phyloP scores from a whole-genome alignment of 306 rosid genomes.

The Trifolium pratense region DNA sequence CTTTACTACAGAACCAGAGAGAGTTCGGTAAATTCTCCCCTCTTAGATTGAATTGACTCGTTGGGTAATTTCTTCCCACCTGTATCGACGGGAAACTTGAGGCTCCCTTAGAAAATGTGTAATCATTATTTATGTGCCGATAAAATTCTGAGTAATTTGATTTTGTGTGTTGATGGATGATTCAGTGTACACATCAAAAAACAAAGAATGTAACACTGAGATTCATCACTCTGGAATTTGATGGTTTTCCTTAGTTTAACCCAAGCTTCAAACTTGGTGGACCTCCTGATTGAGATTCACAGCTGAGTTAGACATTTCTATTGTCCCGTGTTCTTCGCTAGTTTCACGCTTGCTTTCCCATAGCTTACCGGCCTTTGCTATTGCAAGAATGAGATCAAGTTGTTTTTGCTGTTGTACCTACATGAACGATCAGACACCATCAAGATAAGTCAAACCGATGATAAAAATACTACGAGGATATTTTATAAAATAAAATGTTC shows the following conservation, averaged over 20 bases:
- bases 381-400: constrained; percentile 81
- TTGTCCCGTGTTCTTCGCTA: constrained; percentile 42
- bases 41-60: constrained; percentile 17
- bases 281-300: constrained; percentile 49
- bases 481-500: constrained; percentile 21
- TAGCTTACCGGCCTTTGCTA: constrained; percentile 68
- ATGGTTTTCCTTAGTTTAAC: constrained; percentile 32
- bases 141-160: constrained; percentile 22
- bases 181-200: constrained; percentile 33
- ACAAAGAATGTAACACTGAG: constrained; percentile 28
- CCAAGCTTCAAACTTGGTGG: constrained; percentile 59
- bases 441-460: constrained; percentile 27
- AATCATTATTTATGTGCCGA: constrained; percentile 35
- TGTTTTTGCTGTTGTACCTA: constrained; percentile 94
- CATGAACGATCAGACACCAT: constrained; percentile 32
- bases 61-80: constrained; percentile 28
- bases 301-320: constrained; percentile 45
- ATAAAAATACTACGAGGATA: background rate
- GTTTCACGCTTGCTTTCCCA: constrained; percentile 59
- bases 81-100: constrained; percentile 39
- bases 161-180: constrained; percentile 20
- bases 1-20: constrained; percentile 12
- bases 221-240: constrained; percentile 29
- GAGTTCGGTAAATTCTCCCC: constrained; percentile 20
- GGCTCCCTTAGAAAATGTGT: constrained; percentile 18